A percentile compares a stretch with the other conserved stretches of the same genome.
Evolutionary conservation across 225 moss, liverwort and hornwort genomes (phyloP).

Genomic region (Thuidium tamariscinum): DNA sequence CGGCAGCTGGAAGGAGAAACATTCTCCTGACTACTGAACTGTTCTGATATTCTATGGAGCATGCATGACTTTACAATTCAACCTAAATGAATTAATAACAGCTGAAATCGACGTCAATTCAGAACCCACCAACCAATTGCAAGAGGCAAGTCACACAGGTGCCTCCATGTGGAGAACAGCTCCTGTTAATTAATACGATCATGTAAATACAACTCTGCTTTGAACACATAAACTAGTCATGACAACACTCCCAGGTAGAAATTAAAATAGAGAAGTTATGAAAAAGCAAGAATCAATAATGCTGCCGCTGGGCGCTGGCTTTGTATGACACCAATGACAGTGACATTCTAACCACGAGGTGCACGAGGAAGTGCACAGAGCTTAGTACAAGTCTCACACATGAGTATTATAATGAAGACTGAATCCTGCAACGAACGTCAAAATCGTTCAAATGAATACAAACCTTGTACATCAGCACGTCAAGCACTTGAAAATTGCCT

Average conservation of each 20-base stretch:
- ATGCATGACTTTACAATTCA: neutral
- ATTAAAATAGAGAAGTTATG: neutral
- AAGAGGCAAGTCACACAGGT: neutral
- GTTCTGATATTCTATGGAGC: neutral
- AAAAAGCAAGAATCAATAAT: neutral
- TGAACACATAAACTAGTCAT: neutral
- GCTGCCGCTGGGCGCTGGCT: neutral
- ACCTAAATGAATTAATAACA: neutral
- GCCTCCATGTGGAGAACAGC: neutral
- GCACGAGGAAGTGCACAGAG: slow-evolving; percentile 4
- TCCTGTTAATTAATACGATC: neutral
- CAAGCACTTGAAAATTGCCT: neutral
- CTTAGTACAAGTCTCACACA: neutral
- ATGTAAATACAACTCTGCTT: neutral
- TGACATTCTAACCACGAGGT: slow-evolving; percentile 12
- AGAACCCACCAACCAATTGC: neutral
- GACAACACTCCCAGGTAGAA: neutral
- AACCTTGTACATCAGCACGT: neutral
- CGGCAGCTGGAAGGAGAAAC: neutral
- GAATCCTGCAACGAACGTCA: neutral
- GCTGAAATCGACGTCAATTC: neutral
- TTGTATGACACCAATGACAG: neutral
- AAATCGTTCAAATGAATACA: neutral
- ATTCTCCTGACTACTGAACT: neutral
- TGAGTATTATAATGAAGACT: neutral